Evolutionary conservation across 1,284 basidiomycete species (phyloP), one percentile per base, ranked within the genome.

Genomic region (Butyriboletus appendiculatus): DNA sequence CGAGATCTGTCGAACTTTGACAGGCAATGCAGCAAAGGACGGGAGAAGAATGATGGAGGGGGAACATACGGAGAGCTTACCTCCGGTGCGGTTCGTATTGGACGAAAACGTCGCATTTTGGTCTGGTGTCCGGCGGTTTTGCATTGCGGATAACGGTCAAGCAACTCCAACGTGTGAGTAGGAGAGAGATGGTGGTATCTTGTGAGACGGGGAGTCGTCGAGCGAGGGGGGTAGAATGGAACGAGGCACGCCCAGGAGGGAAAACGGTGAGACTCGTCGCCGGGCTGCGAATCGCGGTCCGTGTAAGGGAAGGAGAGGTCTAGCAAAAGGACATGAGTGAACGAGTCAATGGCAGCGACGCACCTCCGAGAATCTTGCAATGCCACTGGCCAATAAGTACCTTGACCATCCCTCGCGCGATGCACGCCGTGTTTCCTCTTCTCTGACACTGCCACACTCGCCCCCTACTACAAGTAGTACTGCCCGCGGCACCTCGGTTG

Each of bases 41-140:
- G 52, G 43, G 44, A 53, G 52, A 55, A 53, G 64, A 33, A 12
- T 33, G 48, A 55, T 63, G 30, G 32, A 50, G 41, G 45, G 32
- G 39, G 22, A 10, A 43, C 30, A 45, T 40, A 60, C 55, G 56
- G 58, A 45, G 52, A 28, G 40, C 68, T 50, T 67, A 72, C 70
- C 69, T 59, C 67, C 70, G 65, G 59, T 51, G 33, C 11, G 39
- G 41, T 48, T 48, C 40, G 51, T 20, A 56, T 44, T 39, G 40
- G 62, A 46, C 42, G 56, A 42, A 26, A 46, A 40, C 1, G 48
- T 8, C 6, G 49, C 50, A 54, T 66, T 51, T 45, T 63, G 40
- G 51, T 64, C 50, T 20, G 54, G 44, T 0, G 47, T 50, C 56
- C 57, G 69, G 58, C 48, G 53, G 54, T 57, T 55, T 26, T 64